These are phyloP conservation scores for Ustanciosporium gigantosporum DNA, from an alignment of 1,284 basidiomycete genomes.

Conservation along the genomic window DNA sequence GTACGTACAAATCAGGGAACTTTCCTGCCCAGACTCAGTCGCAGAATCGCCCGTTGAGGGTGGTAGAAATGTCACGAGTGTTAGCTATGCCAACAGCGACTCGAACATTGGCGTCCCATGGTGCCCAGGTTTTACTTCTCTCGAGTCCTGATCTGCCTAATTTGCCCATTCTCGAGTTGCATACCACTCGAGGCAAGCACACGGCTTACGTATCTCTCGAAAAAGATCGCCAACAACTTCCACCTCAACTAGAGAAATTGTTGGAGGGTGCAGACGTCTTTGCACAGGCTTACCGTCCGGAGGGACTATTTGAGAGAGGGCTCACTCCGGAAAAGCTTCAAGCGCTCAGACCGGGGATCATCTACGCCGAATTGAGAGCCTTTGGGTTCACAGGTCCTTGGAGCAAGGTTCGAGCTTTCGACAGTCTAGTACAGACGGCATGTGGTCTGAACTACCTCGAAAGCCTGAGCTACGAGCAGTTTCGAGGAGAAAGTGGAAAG, in stretches of 20 bases:
- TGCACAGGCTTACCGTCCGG: slow-evolving; percentile 68
- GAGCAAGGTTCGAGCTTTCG: slow-evolving; percentile 69
- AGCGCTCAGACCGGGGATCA: slow-evolving; percentile 65
- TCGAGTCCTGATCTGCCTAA: slow-evolving; percentile 68
- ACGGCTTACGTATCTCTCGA: slow-evolving; percentile 70
- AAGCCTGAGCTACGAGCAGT: not conserved
- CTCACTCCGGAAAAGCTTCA: slow-evolving; percentile 28
- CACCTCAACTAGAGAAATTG: slow-evolving; percentile 62
- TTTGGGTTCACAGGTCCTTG: slow-evolving; percentile 71
- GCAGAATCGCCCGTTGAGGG: not conserved
- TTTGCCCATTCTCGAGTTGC: slow-evolving; percentile 67
- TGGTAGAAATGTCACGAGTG: slow-evolving; percentile 27
- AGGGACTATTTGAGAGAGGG: slow-evolving; percentile 5
- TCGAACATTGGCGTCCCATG: slow-evolving; percentile 64
- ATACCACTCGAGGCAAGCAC: slow-evolving; percentile 72
- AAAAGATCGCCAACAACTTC: not conserved
- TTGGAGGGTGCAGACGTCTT: slow-evolving; percentile 68
- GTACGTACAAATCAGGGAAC: not conserved
- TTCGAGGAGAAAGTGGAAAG: slow-evolving; percentile 5
- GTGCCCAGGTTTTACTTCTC: slow-evolving; percentile 69
- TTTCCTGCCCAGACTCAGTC: not conserved
- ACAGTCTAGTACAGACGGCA: slow-evolving; percentile 72
- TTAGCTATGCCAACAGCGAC: slow-evolving; percentile 12
- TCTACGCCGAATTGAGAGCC: slow-evolving; percentile 68
- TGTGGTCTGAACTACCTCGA: slow-evolving; percentile 66